These are phyloP conservation scores for Maudiozyma serrabonitensis DNA, from an alignment of 805 yeast genomes.

Conservation along the genomic window DNA sequence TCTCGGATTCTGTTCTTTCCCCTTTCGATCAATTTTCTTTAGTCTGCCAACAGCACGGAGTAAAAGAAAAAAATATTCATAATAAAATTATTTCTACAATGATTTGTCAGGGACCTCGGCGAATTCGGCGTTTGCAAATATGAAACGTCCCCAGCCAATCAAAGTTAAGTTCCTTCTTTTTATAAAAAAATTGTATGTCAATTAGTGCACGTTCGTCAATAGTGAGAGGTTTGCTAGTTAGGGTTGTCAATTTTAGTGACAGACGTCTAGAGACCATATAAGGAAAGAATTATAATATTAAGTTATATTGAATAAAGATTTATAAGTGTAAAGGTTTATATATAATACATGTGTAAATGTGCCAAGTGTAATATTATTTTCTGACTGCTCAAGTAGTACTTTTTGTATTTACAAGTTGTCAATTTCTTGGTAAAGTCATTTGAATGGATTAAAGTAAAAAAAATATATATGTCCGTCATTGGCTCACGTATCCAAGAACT, in stretches of 20 bases:
- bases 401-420: neutral
- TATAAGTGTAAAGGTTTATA: too few species aligned
- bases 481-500: neutral
- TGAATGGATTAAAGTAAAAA: too few species aligned
- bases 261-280: too few species aligned
- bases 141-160: neutral
- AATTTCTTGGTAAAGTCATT: too few species aligned
- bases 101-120: neutral
- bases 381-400: neutral
- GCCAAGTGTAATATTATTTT: neutral
- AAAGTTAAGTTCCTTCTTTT: neutral
- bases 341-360: too few species aligned
- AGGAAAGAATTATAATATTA: too few species aligned
- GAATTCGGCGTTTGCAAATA: slow-evolving; percentile 1
- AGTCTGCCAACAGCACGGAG: neutral
- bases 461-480: too few species aligned
- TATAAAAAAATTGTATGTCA: too few species aligned
- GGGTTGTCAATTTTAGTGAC: too few species aligned
- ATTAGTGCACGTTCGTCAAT: neutral
- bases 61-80: neutral
- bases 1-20: neutral
- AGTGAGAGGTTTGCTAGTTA: too few species aligned
- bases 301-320: too few species aligned
- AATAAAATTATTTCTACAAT: neutral
- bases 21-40: neutral